A percentile compares a stretch with the other conserved stretches of the same genome.
Evolutionary conservation across 192 early-diverging fungal genomes (phyloP).

Genomic region (Geranomyces michiganensis): DNA sequence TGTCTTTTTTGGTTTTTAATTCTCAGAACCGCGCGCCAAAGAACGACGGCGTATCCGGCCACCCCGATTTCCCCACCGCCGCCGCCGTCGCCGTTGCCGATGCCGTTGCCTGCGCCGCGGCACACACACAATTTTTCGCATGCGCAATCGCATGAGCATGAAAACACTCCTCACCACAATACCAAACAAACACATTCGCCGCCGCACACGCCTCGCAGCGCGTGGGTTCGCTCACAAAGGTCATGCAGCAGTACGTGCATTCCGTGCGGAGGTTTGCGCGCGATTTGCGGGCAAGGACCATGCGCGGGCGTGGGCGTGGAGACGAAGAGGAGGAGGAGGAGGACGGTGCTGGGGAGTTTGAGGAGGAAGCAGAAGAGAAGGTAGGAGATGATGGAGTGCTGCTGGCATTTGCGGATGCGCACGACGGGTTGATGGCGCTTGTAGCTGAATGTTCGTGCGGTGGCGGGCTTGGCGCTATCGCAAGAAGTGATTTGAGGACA

Average conservation of each 20-base stretch:
- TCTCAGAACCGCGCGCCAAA: background rate
- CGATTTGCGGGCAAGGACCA: conserved; percentile 17
- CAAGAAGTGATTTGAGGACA: conserved; percentile 21
- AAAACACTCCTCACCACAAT: conserved; percentile 38
- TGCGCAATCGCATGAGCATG: conserved; percentile 24
- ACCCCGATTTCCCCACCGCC: background rate
- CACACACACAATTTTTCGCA: background rate
- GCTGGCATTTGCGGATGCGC: background rate
- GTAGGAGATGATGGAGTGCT: background rate
- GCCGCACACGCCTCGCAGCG: conserved; percentile 22
- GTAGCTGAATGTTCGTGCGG: background rate
- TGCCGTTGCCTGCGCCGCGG: too few relatives aligned
- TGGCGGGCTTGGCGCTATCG: conserved; percentile 16
- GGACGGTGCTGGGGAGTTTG: background rate
- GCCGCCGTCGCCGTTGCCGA: too few relatives aligned
- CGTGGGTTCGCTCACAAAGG: conserved; percentile 18
- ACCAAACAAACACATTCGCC: conserved; percentile 20
- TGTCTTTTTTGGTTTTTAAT: too few relatives aligned
- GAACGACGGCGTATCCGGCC: background rate
- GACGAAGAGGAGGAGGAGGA: background rate
- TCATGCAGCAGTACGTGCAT: conserved; percentile 38
- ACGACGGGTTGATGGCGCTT: background rate
- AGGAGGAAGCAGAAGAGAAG: background rate
- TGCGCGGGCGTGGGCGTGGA: conserved; percentile 3
- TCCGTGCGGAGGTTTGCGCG: conserved; percentile 6